phyloP scores from a whole-genome alignment of 2,329 filamentous ascomycete genomes.

The Xylariaceae sp. region DNA sequence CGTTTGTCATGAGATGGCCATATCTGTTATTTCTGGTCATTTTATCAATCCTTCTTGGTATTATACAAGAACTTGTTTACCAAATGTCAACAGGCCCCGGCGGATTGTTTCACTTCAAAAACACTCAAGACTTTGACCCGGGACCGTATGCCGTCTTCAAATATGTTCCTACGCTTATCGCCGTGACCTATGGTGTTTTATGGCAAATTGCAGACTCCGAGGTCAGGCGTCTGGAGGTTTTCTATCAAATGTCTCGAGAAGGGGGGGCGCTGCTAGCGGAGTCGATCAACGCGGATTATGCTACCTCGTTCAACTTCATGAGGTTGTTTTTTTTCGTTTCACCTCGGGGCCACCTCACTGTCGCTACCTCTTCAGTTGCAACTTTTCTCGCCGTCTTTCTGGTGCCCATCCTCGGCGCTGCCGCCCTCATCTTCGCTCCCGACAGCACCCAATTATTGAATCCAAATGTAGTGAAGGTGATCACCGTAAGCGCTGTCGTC shows the following conservation, averaged over 20 bases:
- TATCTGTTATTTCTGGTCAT: constrained; percentile 53
- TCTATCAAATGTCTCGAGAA: constrained; percentile 59
- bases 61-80: constrained; percentile 52
- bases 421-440: constrained; percentile 55
- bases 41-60: constrained; percentile 50
- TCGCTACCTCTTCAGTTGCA: constrained; percentile 61
- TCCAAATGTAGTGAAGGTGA: constrained; percentile 46
- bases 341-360: constrained; percentile 61
- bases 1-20: constrained; percentile 60
- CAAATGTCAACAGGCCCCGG: constrained; percentile 41
- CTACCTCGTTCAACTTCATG: constrained; percentile 63
- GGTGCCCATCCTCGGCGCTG: constrained; percentile 64
- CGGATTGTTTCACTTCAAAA: constrained; percentile 48
- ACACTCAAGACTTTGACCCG: constrained; percentile 47
- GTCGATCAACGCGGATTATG: constrained; percentile 70
- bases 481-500: constrained; percentile 54
- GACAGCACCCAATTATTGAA: constrained; percentile 43
- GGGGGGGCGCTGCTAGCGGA: constrained; percentile 58
- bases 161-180: constrained; percentile 58
- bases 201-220: constrained; percentile 66
- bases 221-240: constrained; percentile 62
- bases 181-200: constrained; percentile 59
- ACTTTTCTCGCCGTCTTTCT: constrained; percentile 63
- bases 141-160: constrained; percentile 58
- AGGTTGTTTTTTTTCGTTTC: constrained; percentile 60